Percentiles rank a stretch among this genome's conserved stretches.
Conservation (phyloP, 495 filamentous ascomycete genomes). For the Hypoxylon cercidicola region DNA sequence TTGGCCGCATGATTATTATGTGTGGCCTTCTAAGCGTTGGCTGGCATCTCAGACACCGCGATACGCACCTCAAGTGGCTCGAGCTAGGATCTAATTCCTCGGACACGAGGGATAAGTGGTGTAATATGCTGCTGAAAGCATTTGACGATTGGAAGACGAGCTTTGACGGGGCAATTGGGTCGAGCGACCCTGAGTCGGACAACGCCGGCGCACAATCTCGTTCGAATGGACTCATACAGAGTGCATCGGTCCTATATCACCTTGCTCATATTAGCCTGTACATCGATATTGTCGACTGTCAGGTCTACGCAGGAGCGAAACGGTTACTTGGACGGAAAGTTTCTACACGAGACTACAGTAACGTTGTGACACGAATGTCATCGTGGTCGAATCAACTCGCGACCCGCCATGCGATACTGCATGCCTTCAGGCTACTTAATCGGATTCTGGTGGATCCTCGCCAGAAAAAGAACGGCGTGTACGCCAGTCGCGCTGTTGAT, state of each 20-base stretch:
- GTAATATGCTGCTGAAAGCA: slow-evolving; percentile 80
- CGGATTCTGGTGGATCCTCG: slow-evolving; percentile 74
- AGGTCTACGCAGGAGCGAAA: slow-evolving; percentile 88
- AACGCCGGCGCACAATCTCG: slow-evolving; percentile 54
- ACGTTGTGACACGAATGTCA: slow-evolving; percentile 83
- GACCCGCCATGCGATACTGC: slow-evolving; percentile 90
- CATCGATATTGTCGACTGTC: slow-evolving; percentile 92
- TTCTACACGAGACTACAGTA: slow-evolving; percentile 78
- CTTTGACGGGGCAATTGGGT: slow-evolving; percentile 76
- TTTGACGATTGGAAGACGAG: slow-evolving; percentile 96
- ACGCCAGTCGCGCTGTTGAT: slow-evolving; percentile 43
- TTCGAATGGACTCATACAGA: slow-evolving; percentile 84
- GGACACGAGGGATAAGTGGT: slow-evolving; percentile 89
- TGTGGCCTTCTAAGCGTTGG: slow-evolving; percentile 90
- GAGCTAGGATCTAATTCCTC: slow-evolving; percentile 72
- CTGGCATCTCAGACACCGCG: slow-evolving; percentile 96
- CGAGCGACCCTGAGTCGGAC: slow-evolving; percentile 52
- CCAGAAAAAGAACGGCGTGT: slow-evolving; percentile 45
- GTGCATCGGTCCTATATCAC: slow-evolving; percentile 87
- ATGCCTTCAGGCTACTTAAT: slow-evolving; percentile 86
- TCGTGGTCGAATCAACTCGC: slow-evolving; percentile 84
- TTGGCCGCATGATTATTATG: slow-evolving; percentile 95
- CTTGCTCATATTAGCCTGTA: slow-evolving; percentile 96
- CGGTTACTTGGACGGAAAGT: slow-evolving; percentile 87
- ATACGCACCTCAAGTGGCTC: slow-evolving; percentile 89